These are phyloP conservation scores for Diplosphaera chodatii DNA, from an alignment of 139 green algal genomes.

Conservation along the genomic window DNA sequence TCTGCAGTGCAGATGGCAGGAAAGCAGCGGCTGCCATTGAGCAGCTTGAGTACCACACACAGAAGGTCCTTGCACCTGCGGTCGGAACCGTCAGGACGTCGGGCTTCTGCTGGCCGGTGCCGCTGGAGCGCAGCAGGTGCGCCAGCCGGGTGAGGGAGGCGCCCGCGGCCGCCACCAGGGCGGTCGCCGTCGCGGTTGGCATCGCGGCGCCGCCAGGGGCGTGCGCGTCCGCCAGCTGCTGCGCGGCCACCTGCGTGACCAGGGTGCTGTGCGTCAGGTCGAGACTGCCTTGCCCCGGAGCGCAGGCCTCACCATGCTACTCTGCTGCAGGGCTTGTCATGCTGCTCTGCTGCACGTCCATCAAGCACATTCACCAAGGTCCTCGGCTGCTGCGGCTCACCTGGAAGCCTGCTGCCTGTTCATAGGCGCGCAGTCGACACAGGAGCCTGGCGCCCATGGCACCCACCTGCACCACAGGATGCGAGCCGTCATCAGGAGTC, in stretches of 20 bases:
- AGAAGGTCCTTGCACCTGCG: neutral
- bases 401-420: constrained; percentile 9
- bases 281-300: no score
- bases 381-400: neutral
- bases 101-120: neutral
- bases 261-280: no score
- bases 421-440: constrained; percentile 21
- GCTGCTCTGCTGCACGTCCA: no score
- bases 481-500: no score
- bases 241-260: neutral
- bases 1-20: no score
- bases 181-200: neutral
- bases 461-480: constrained; percentile 8
- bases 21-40: no score
- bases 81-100: neutral
- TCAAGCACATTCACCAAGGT: no score
- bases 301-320: no score
- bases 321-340: no score
- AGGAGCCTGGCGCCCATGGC: constrained; percentile 17
- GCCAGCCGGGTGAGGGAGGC: constrained; percentile 12
- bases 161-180: constrained; percentile 1
- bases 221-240: constrained; percentile 7
- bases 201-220: neutral
- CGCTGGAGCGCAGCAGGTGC: constrained; percentile 3
- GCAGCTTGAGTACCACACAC: no score